Base-by-base conservation (phyloP, 305 asterid species). In the Rubia tinctorum region DNA sequence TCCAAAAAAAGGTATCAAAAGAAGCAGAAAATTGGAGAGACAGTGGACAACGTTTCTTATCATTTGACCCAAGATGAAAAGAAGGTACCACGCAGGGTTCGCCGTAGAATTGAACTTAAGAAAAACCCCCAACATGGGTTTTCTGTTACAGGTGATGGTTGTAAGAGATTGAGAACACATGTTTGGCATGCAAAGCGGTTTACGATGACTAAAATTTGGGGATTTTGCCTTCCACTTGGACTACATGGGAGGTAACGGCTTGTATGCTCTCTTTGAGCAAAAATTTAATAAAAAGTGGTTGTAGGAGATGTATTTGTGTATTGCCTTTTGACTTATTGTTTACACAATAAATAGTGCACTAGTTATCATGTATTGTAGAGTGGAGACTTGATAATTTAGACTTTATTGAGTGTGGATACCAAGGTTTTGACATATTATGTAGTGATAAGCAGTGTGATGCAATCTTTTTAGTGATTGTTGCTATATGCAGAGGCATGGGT, bases 171-270 rank as follows among this genome's bases (percentile, higher is more conserved):
- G 69, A 85, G 94, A 82, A 95, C 99, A 11, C 98, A 95, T 81
- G 81, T 92, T 47, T 95, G 99, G 99, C 96, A 89, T 84, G 99
- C 98, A 2, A 95, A 92, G 78, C 88, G 97, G 65, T 94, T 92
- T 75, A 86, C 77, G 44, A 89, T 93, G 94, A 81, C 84, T 37
- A 95, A 92, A 76, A 81, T 69, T 6, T 95, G 97, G 99, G 95
- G 98, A 45, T 92, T 95, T 74, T 73, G 87, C 82, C 80, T 95
- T 69, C 99, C 98, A 15, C 84, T 90, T 69, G 93, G 93, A 68
- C 86, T 88, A 77, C 92, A 92, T 39, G 95, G 97, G 77, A 89
- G 97, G 99, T 94, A 84, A 55, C 66, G 78, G 18, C 53, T 56
- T 76, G n/a, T 39, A 53, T 20, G 0, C 47, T 70, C 61, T 3